A percentile compares a stretch with the other conserved stretches of the same genome.
These are phyloP conservation scores for Aspergillus baeticus DNA, from an alignment of 495 filamentous ascomycete species.

Conservation along the genomic window DNA sequence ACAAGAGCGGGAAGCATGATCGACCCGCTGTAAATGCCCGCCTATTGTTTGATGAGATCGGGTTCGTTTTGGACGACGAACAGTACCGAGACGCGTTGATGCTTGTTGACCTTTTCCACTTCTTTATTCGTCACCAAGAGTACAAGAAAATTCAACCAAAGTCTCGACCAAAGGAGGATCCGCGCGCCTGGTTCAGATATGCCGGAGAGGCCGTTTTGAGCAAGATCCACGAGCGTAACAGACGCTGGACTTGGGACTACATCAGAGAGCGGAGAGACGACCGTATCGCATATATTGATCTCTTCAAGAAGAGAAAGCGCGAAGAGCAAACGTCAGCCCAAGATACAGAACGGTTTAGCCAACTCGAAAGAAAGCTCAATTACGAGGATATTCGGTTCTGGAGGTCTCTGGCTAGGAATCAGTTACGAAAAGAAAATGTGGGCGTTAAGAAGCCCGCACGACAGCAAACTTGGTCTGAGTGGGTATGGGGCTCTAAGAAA, in stretches of 20 bases:
- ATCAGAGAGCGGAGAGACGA: conserved; percentile 91
- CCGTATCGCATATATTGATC: conserved; percentile 79
- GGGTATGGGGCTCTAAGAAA: conserved; percentile 81
- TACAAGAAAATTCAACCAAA: conserved; percentile 94
- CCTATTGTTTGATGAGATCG: conserved; percentile 91
- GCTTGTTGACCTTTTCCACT: conserved; percentile 98
- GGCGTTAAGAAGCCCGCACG: conserved; percentile 64
- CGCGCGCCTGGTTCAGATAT: conserved; percentile 87
- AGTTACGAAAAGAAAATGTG: conserved; percentile 91
- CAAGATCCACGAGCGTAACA: conserved; percentile 91
- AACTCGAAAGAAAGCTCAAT: conserved; percentile 79
- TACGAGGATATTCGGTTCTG: conserved; percentile 98
- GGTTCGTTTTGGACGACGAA: conserved; percentile 90
- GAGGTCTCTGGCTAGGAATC: conserved; percentile 89
- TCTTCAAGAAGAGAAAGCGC: conserved; percentile 92
- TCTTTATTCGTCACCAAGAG: conserved; percentile 95
- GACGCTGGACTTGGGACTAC: conserved; percentile 90
- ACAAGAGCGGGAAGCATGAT: conserved; percentile 81
- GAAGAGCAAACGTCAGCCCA: conserved; percentile 67
- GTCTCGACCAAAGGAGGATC: conserved; percentile 80
- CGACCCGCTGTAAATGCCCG: conserved; percentile 86
- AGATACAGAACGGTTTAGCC: conserved; percentile 70
- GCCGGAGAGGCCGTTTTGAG: conserved; percentile 82
- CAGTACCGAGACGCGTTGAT: conserved; percentile 96
- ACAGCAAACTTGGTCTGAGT: conserved; percentile 80